Base-by-base conservation (phyloP, 208 protist genomes). In the Leishmania martiniquensis region DNA sequence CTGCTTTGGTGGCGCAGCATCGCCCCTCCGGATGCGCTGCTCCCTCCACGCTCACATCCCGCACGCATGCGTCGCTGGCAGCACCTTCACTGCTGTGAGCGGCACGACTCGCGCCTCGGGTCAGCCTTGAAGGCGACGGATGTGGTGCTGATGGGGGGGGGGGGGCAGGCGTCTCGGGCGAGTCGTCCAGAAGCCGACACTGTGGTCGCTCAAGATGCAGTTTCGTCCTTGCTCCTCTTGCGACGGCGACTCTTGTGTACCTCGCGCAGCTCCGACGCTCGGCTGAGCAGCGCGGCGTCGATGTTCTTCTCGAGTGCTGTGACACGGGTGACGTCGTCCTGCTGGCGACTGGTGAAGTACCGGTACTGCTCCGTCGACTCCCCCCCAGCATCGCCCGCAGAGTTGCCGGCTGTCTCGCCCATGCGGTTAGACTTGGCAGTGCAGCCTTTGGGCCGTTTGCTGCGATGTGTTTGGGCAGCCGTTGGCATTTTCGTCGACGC, bases 271-370 rank as follows among this genome's bases (percentile, higher is more conserved):
- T 79, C 72, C 15, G 76, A 66, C 2, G 83, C 82, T 37, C 90
- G 85, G 25, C 59, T 75, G 6, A 72, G 76, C 67, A 95, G 73
- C 20, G 80, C 84, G 22, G 62, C 47, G n/a, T 82, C 77, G 47
- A 95, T 87, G 62, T 89, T 88, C 32, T 39, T 57, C 72, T 93
- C 86, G 10, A 95, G 82, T 29, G 77, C 85, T 1, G 70, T 66
- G 13, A 93, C 73, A 34, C 88, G 87, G 20, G 72, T 72, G 5
- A 89, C 62, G 39, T 91, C 86, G 63, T 95, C 91, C 10, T 60
- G 75, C 3, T 83, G 84, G 5, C 85, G 81, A 72, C 89, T 95
- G 29, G 87, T 81, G 63, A 95, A 93, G 84, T 93, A 95, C 39
- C 87, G 85, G 55, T 89, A 85, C 81, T 85, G 65, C 71, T 82